Evolutionary conservation across 768 basidiomycete genomes (phyloP), one percentile per base, ranked within the genome.

Genomic region (Sarcodon sp.): DNA sequence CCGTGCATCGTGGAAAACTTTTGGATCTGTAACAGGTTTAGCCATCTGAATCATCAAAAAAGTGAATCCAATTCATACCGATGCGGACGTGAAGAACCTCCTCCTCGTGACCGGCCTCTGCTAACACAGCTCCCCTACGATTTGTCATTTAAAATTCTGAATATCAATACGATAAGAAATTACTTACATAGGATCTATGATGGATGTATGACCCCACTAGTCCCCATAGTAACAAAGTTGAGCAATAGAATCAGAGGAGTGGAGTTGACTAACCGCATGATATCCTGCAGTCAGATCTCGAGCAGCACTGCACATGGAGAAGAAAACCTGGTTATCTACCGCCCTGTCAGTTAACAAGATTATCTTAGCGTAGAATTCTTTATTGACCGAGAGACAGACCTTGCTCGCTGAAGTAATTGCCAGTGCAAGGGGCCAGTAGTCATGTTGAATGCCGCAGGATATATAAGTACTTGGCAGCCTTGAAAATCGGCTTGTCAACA

Each of bases 391-490:
- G 15, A 39, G 46, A 62, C 71, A n/a, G 58, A 86, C 89, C 91
- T 70, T 48, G 83, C 81, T 45, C 87, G 75, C 59, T 88, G 87
- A 16, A 99, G 71, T 3, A 99, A 69, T 55, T 92, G 87, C 96
- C 96, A 99, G 62, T 98, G 91, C 43, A 96, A 66, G 1, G 93
- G 93, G 0, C 96, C 96, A 0, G 96, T 98, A 3, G 92, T 96
- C 57, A 79, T 66, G 61, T 97, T 99, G 75, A 99, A 98, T 11
- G 96, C 96, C 9, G 81, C 79, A 0, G 96, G 96, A 63, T 97
- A 97, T 46, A 97, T 75, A 55, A 96, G 75, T 7, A 87, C 73
- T 47, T 93, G 81, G 54, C 87, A 90, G 1, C 92, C 90, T 90
- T 57, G 16, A 48, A 18, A 46, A 43, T 51, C 44, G 55, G 54